Conservation (phyloP, 2,329 filamentous ascomycete species). For the Emergomyces orientalis region DNA sequence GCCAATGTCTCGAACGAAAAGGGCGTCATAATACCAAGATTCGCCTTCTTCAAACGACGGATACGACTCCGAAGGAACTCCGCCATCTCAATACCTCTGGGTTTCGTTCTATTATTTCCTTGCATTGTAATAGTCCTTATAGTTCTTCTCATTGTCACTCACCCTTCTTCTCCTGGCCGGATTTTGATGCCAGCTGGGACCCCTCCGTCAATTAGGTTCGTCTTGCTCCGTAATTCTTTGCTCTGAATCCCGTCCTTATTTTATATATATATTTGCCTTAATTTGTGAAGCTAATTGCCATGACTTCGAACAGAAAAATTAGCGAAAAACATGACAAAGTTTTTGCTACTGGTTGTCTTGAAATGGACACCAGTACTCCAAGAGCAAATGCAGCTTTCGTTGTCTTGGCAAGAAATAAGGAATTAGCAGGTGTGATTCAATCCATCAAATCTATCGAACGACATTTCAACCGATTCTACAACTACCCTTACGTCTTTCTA, state of each 20-base stretch:
- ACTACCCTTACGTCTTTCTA: constrained; percentile 96
- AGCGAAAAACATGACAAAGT: constrained; percentile 96
- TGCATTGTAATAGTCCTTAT: constrained; percentile 86
- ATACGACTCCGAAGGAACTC: constrained; percentile 87
- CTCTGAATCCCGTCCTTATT: neutral
- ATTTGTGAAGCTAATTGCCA: neutral
- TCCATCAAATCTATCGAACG: constrained; percentile 96
- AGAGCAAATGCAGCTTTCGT: constrained; percentile 93
- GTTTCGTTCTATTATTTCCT: constrained; percentile 86
- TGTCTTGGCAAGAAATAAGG: constrained; percentile 89
- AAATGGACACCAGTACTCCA: constrained; percentile 63
- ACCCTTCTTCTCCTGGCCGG: constrained; percentile 71
- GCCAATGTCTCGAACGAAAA: constrained; percentile 41
- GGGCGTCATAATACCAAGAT: constrained; percentile 38
- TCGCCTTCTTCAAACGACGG: constrained; percentile 77
- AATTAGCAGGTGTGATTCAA: constrained; percentile 89
- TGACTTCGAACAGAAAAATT: constrained; percentile 60
- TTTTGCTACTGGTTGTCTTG: constrained; percentile 78
- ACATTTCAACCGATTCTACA: constrained; percentile 98
- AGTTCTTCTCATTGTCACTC: constrained; percentile 76
- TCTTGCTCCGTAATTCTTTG: constrained; percentile 11
- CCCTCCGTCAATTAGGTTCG: constrained; percentile 80
- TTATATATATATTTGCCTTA: neutral
- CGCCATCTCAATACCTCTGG: constrained; percentile 81
- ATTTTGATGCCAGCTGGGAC: constrained; percentile 82